Evolutionary conservation across 257 asterid genomes (phyloP), one percentile per base, ranked within the genome.

Genomic region (Solanum bulbocastanum): DNA sequence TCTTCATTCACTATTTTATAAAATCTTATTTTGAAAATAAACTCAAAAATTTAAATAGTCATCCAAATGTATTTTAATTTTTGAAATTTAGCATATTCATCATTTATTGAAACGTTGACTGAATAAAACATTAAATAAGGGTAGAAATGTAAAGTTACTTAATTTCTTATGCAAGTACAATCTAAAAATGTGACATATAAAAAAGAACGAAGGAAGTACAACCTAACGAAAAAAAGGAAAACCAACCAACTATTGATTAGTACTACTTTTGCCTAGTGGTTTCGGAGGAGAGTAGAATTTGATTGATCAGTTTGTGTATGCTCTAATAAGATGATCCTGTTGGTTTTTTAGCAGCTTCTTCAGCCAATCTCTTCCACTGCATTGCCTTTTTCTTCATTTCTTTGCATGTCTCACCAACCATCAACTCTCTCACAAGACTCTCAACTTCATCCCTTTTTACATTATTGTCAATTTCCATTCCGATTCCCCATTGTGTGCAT

Each of bases 381-480:
- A 84, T 8, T 1, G 90, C 92, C 22, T 68, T 89, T 56, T 20
- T 86, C 90, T 82, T 92, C 92, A 91, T 87, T 30, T 86, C 88
- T 83, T 86, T 74, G 1, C 93, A 91, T 40, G 87, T 86, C 12
- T 88, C 88, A 4, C 94, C 95, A 3, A 9, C 87, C 94, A 93
- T 91, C 81, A 94, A 81, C 3, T 89, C 91, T 6, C 44, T 87
- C 18, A 94, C 94, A 12, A 91, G 91, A 0, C 11, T 81, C 23
- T 87, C 93, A 39, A 94, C 93, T 30, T 87, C 94, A 14, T 88
- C 92, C 86, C 94, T 91, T 89, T 86, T 91, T 68, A 93, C 95
- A 79, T 92, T 86, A 39, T 46, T 89, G 25, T 91, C 90, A n/a
- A 94, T 91, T 87, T 93, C 95, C 94, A 91, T 89, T 0, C 94